Base-by-base conservation (phyloP, 768 basidiomycete genomes). In the Phaeolepiota aurea region DNA sequence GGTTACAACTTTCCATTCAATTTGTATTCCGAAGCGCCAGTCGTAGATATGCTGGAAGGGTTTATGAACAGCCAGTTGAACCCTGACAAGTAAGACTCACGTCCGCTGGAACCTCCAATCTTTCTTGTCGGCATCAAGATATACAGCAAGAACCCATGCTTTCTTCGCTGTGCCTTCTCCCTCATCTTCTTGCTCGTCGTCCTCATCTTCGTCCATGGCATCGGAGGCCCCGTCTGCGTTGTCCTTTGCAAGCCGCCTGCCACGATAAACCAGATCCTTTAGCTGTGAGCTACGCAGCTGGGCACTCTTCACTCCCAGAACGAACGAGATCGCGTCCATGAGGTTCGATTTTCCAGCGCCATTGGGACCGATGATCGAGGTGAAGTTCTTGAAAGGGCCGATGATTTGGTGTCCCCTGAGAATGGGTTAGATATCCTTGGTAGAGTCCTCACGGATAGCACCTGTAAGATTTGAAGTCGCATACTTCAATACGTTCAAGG, bases 271-370 rank as follows among this genome's bases (percentile, higher is more conserved):
- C 31, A 99, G 72, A 58, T 98, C 96, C 54, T 89, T 93, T 18
- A 98, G 69, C 52, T 97, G 92, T 33, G 88, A 89, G 55, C 87
- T 91, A 34, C 94, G 76, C 22, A 99, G 72, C 48, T 96, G 90
- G 2, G 82, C 86, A 45, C 88, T 92, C 68, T 93, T 91, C 20
- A 98, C 86, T 20, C 96, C 96, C 4, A 99, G 80, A 5, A 98
- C 96, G 57, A 99, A 98, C 3, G 96, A 98, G 49, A 99, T 97
- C 38, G 96, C 96, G 57, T 99, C 96, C 96, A 98, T 98, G 42
- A 98, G 78, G 59, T 99, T 99, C 7, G 91, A 94, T 58, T 99
- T 98, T 44, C 96, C 96, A 1, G 94, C 91, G 43, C 96, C 94
- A 82, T 99, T 98, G 23, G 96, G 94, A 15, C 96, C 96, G 51